phyloP scores from a whole-genome alignment of 169 alveolate genomes.

The Neospora caninum region DNA sequence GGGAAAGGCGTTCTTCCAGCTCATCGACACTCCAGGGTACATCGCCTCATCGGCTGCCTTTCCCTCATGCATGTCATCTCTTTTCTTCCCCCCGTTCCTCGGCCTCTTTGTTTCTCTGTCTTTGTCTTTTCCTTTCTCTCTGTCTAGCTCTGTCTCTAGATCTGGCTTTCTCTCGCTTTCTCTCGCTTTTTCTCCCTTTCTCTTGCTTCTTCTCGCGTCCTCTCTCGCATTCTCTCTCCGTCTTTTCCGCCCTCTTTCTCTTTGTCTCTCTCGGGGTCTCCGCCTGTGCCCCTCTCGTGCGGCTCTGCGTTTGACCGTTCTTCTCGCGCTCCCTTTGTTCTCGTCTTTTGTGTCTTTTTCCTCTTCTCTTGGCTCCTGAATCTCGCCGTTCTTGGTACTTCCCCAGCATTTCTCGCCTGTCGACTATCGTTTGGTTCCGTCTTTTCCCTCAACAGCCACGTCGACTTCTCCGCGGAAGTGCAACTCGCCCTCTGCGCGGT shows the following conservation, averaged over 20 bases:
- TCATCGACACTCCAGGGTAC: slow-evolving; percentile 68
- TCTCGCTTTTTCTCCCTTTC: too few relatives aligned
- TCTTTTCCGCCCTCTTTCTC: slow-evolving; percentile 38
- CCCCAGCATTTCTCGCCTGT: too few relatives aligned
- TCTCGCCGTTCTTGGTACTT: too few relatives aligned
- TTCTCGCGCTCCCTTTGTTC: neutral
- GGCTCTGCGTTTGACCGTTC: slow-evolving; percentile 91
- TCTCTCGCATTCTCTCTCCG: too few relatives aligned
- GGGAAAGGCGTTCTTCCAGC: slow-evolving; percentile 75
- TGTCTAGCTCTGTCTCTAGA: too few relatives aligned
- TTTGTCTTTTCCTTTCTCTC: neutral
- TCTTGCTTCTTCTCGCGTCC: too few relatives aligned
- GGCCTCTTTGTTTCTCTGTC: slow-evolving; percentile 43
- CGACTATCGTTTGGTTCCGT: neutral
- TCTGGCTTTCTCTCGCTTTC: neutral
- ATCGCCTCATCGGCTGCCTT: neutral
- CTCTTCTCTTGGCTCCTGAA: neutral
- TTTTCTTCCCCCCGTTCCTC: neutral
- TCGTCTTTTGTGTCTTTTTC: neutral
- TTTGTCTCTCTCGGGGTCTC: too few relatives aligned
- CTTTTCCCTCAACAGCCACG: slow-evolving; percentile 51
- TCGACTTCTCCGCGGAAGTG: slow-evolving; percentile 73
- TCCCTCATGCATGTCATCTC: neutral
- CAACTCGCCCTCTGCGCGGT: slow-evolving; percentile 93
- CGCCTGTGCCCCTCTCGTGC: slow-evolving; percentile 96